Evolutionary conservation across 352 stramenopile species (phyloP).

Genomic region (Phytophthora quininea): DNA sequence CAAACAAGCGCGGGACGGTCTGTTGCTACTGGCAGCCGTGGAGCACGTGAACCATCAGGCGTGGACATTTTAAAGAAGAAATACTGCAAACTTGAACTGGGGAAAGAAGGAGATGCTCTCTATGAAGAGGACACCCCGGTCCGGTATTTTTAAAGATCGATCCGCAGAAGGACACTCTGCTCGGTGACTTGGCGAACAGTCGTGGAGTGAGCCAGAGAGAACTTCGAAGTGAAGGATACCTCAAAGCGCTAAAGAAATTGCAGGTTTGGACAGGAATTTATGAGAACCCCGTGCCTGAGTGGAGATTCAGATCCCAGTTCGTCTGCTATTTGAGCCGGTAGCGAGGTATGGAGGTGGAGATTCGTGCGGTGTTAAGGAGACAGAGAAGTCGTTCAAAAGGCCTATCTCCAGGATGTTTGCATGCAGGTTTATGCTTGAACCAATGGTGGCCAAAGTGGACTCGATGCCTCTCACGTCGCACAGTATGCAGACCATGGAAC

Average conservation of each 20-base stretch:
- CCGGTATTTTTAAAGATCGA: background rate
- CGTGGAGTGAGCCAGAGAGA: background rate
- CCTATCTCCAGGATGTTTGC: background rate
- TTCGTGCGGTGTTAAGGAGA: background rate
- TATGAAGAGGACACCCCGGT: conserved; percentile 14
- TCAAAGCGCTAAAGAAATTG: background rate
- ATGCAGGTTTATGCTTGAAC: background rate
- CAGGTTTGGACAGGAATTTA: background rate
- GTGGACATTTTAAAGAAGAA: conserved; percentile 26
- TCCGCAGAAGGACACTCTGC: background rate
- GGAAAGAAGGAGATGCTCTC: conserved; percentile 7
- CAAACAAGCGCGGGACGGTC: background rate
- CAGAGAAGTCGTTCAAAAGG: background rate
- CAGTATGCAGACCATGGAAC: background rate
- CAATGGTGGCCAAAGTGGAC: background rate
- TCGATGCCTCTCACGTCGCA: background rate
- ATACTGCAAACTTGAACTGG: conserved; percentile 21
- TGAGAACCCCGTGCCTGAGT: background rate
- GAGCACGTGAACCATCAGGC: background rate
- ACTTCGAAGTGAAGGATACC: background rate
- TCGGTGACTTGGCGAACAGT: background rate
- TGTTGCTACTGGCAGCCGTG: background rate
- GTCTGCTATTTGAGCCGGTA: background rate
- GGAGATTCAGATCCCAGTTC: background rate
- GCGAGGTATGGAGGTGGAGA: background rate